A percentile compares a stretch with the other conserved stretches of the same genome.
These are phyloP conservation scores for Multifurca ochricompacta DNA, from an alignment of 768 basidiomycete genomes.

Conservation along the genomic window DNA sequence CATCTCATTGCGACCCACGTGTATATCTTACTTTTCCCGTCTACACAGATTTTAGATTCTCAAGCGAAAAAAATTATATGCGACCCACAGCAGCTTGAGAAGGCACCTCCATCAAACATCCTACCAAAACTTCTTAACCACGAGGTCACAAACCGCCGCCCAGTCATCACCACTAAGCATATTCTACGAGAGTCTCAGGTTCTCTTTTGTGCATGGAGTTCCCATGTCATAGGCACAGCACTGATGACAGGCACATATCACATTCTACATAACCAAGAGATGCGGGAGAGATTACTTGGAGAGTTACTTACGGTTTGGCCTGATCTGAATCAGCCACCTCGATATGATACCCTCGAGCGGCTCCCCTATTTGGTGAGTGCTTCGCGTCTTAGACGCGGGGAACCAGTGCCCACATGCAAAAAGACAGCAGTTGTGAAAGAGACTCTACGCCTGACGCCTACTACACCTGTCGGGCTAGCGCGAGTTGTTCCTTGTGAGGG, in stretches of 20 bases:
- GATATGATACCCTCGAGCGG: neutral
- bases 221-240: neutral
- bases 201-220: neutral
- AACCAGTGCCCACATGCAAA: neutral
- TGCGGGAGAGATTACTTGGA: neutral
- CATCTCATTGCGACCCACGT: neutral
- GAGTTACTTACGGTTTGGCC: neutral
- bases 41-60: neutral
- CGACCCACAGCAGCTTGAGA: neutral
- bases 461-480: neutral
- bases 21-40: neutral
- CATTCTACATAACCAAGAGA: neutral
- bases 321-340: neutral
- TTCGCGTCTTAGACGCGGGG: too few species aligned
- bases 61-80: neutral
- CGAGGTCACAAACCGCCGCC: neutral
- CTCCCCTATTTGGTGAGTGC: neutral
- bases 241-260: neutral
- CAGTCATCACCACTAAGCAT: neutral
- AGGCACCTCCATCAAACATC: neutral
- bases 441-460: neutral
- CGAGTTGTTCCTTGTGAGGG: neutral
- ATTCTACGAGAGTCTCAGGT: neutral
- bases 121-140: neutral
- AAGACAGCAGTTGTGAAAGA: conserved; percentile 7